These are phyloP conservation scores for Fusarium sp. DNA, from an alignment of 2,329 filamentous ascomycete genomes.

Conservation along the genomic window DNA sequence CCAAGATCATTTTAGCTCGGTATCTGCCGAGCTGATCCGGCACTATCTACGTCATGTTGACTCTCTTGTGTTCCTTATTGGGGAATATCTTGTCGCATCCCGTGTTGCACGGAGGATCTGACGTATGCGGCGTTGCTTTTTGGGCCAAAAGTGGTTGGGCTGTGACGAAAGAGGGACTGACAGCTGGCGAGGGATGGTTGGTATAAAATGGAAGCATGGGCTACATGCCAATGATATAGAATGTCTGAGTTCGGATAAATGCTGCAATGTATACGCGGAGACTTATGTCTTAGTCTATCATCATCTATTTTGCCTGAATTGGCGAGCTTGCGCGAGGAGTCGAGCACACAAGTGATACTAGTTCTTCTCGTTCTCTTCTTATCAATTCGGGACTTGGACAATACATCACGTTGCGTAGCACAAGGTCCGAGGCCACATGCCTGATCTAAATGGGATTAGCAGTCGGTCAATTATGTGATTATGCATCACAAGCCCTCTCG, in stretches of 20 bases:
- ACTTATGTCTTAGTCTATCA: no score
- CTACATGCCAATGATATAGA: background rate
- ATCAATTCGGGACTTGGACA: no score
- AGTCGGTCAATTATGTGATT: background rate
- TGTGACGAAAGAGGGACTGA: background rate
- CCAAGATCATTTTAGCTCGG: background rate
- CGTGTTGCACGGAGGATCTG: background rate
- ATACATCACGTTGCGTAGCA: no score
- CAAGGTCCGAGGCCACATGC: background rate
- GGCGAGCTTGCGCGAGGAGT: background rate
- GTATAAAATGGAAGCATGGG: no score
- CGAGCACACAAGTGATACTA: background rate
- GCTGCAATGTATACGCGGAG: background rate
- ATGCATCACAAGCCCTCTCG: background rate
- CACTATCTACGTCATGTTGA: background rate
- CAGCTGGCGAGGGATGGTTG: no score
- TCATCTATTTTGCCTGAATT: no score
- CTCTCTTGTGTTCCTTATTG: background rate
- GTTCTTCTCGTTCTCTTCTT: no score
- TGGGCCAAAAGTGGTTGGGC: background rate
- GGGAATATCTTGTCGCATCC: background rate
- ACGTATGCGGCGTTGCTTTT: slow-evolving; percentile 2
- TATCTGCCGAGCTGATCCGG: slow-evolving; percentile 4
- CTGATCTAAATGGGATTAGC: accelerated
- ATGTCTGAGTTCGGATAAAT: background rate